Evolutionary conservation across 441 rosid genomes (phyloP), one percentile per base, ranked within the genome.

Genomic region (Arabidopsis hybrid): DNA sequence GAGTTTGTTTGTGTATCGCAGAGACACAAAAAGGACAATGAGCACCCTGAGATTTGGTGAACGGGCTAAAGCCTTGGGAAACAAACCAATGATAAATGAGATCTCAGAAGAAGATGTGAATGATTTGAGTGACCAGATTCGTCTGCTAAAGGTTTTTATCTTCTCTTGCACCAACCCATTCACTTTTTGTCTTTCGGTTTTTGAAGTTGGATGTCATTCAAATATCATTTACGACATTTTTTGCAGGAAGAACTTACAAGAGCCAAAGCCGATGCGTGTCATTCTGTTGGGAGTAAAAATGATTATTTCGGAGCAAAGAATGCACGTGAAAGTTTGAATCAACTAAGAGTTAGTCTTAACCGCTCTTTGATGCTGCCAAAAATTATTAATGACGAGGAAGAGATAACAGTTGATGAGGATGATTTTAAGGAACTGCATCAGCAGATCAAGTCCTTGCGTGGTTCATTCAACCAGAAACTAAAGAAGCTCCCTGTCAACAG

Each of bases 61-160:
- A 78, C 83, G 89, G 66, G 85, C 83, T 71, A 90, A 83, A 83
- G 63, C 61, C 67, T 61, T 94, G 58, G 84, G 82, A 80, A 94
- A 92, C 76, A 83, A 86, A 58, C 96, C 99, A 26, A 82, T 90
- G 50, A 76, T 89, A 72, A 94, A 94, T 84, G 97, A 90, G 85
- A 94, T 94, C 73, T 86, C 97, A 14, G 95, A 90, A 85, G 95
- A 89, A 83, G 93, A 92, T 79, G 95, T 94, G 51, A 92, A 94
- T 76, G 97, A 85, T 79, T 83, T 95, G 90, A 89, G 92, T 80
- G 96, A 92, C 80, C 90, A 91, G 86, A 95, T 92, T 83, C 97
- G 96, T 71, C 93, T 84, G 73, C 76, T 92, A 49, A 92, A 95
- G 96, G 98, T 92, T 76, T 34, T 40, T 2, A 16, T 26, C 58